Percentiles rank a stretch among this genome's conserved stretches.
Conservation (phyloP, 2,329 filamentous ascomycete genomes). For the Neofusicoccum umdonicola region DNA sequence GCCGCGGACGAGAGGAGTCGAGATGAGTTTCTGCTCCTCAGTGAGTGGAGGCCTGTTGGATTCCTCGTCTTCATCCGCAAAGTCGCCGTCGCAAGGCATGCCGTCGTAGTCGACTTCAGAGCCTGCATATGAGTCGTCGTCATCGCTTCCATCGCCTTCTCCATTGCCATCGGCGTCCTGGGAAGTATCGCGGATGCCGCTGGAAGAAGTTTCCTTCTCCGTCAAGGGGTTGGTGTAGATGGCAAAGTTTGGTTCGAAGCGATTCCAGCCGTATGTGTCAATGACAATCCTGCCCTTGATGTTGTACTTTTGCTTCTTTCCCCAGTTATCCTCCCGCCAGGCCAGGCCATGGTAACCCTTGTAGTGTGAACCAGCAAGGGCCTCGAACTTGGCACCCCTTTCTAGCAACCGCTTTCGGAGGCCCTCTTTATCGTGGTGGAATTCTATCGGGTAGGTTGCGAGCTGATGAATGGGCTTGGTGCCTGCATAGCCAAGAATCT, state of each 20-base stretch:
- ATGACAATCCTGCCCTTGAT: conserved; percentile 53
- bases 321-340: conserved; percentile 34
- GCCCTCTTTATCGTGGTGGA: conserved; percentile 40
- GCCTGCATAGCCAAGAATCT: conserved; percentile 34
- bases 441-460: conserved; percentile 44
- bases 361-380: conserved; percentile 50
- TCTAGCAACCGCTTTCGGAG: conserved; percentile 42
- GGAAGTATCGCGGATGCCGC: background rate
- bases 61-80: conserved; percentile 26
- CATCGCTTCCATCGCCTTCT: conserved; percentile 29
- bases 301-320: conserved; percentile 40
- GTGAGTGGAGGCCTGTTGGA: conserved; percentile 25
- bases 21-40: conserved; percentile 29
- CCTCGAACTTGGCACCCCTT: conserved; percentile 48
- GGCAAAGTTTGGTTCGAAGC: conserved; percentile 45
- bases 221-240: conserved; percentile 39
- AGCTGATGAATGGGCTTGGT: conserved; percentile 45
- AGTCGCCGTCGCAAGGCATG: conserved; percentile 30
- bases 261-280: conserved; percentile 53
- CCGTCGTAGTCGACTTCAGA: conserved; percentile 26
- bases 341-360: conserved; percentile 49
- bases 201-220: conserved; percentile 26
- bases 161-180: background rate
- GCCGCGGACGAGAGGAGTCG: conserved; percentile 28
- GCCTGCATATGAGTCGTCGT: conserved; percentile 33